A percentile compares a stretch with the other conserved stretches of the same genome.
These are phyloP conservation scores for Phoma sp. DNA, from an alignment of 2,329 filamentous ascomycete genomes.

Conservation along the genomic window DNA sequence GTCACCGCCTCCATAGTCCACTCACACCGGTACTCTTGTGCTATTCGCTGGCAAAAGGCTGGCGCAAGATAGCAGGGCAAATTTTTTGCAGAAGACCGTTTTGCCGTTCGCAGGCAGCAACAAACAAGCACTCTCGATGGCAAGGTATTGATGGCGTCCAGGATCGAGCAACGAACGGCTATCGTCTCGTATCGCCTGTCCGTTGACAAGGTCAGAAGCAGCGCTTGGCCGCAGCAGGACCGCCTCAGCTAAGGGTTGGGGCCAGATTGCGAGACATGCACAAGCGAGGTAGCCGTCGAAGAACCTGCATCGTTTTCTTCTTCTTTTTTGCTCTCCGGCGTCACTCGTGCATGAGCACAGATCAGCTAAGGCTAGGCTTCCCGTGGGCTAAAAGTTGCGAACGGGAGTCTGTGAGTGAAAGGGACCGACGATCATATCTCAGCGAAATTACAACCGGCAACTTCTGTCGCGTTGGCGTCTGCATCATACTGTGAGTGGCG, in stretches of 20 bases:
- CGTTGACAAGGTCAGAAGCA: slow-evolving; percentile 32
- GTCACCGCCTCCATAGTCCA: slow-evolving; percentile 26
- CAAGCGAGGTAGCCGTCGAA: slow-evolving; percentile 34
- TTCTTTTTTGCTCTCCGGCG: slow-evolving; percentile 33
- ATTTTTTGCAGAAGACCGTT: background rate
- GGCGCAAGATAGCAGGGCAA: slow-evolving; percentile 4
- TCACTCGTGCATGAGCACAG: slow-evolving; percentile 42
- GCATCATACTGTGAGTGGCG: slow-evolving; percentile 20
- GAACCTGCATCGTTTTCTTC: slow-evolving; percentile 39
- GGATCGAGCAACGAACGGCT: slow-evolving; percentile 35
- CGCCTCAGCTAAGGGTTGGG: slow-evolving; percentile 25
- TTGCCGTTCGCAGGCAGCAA: slow-evolving; percentile 4
- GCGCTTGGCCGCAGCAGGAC: slow-evolving; percentile 25
- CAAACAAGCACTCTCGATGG: background rate
- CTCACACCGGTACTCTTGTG: slow-evolving; percentile 19
- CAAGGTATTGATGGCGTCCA: slow-evolving; percentile 23
- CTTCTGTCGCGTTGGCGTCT: slow-evolving; percentile 30
- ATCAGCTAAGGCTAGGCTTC: slow-evolving; percentile 37
- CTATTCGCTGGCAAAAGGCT: background rate
- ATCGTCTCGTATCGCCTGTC: slow-evolving; percentile 35
- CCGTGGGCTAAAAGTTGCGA: slow-evolving; percentile 42
- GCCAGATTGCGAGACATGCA: slow-evolving; percentile 29
- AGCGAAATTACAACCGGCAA: slow-evolving; percentile 34
- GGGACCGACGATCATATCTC: slow-evolving; percentile 37
- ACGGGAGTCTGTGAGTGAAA: slow-evolving; percentile 44